Evolutionary conservation across 192 early-diverging fungal genomes (phyloP), one percentile per base, ranked within the genome.

Genomic region (Umbelopsis ramanniana): DNA sequence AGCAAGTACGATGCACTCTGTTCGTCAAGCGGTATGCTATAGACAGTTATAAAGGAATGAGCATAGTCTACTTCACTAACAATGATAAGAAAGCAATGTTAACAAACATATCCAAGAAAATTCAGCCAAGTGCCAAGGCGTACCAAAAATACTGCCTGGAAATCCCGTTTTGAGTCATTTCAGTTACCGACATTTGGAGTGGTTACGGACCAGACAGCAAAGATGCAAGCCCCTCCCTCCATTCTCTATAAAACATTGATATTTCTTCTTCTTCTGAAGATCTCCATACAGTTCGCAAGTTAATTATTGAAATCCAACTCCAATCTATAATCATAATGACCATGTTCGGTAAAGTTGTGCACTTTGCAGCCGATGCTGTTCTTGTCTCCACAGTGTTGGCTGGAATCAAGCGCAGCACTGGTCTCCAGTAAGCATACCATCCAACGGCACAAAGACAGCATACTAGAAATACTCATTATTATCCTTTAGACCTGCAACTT

Each of bases 301-400:
- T 11, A 43, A 43, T 43, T 5, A 1, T 43, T 12, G 11, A 43
- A 1, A 43, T 50, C 48, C 19, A 50, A 8, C 1, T 50, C 48
- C 6, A 17, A 50, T 50, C 17, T 50, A 50, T 15, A n/a, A n/a
- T 2, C 17, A 50, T 15, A 10, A 63, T 37, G 33, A 11, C 54
- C 45, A 84, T 87, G 77, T 68, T 86, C 67, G 72, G 76, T 52
- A 76, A 78, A 76, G n/a, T 87, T 53, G 71, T 82, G 53, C 87
- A 89, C 71, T 71, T 80, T 71, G 80, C 86, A 6, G 81, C 81
- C 67, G 84, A 89, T 68, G 87, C 85, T 21, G 74, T 88, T 24
- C 75, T 89, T n/a, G 74, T 89, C 21, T 86, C 85, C 15, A 82
- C 87, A 21, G 86, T 87, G 38, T 78, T 87, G 22, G 85, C 84